Evolutionary conservation across 257 asterid species (phyloP).

Genomic region (Verbascum thapsus): DNA sequence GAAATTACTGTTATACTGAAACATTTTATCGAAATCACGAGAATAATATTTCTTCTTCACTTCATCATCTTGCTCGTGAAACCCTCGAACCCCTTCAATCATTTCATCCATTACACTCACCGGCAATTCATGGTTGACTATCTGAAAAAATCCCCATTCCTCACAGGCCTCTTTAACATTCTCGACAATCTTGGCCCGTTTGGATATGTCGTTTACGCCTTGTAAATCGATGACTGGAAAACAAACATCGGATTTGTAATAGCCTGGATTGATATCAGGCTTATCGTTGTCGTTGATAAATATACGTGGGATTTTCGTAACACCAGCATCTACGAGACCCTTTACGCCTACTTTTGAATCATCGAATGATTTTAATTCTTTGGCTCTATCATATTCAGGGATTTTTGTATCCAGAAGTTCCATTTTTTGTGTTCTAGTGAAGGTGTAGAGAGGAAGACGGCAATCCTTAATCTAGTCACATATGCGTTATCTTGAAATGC

Average conservation of each 20-base stretch:
- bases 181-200: not conserved
- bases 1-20: constrained; percentile 17
- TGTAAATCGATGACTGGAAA: constrained; percentile 21
- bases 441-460: not conserved
- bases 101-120: constrained; percentile 7
- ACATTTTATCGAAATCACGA: constrained; percentile 1
- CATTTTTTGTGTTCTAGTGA: not conserved
- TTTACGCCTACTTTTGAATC: constrained; percentile 29
- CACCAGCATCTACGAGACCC: constrained; percentile 29
- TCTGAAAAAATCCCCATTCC: constrained; percentile 33
- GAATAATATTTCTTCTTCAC: constrained; percentile 24
- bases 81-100: constrained; percentile 19
- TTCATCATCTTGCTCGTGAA: constrained; percentile 24
- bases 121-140: constrained; percentile 28
- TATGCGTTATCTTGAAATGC: no score
- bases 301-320: constrained; percentile 23
- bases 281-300: constrained; percentile 17
- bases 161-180: constrained; percentile 22
- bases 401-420: not conserved
- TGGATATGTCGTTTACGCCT: not conserved
- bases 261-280: not conserved
- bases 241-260: not conserved
- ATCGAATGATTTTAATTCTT: constrained; percentile 23
- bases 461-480: no score
- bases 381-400: constrained; percentile 4